phyloP scores from a whole-genome alignment of 805 yeast genomes.

The Lipomyces mesembrius region DNA sequence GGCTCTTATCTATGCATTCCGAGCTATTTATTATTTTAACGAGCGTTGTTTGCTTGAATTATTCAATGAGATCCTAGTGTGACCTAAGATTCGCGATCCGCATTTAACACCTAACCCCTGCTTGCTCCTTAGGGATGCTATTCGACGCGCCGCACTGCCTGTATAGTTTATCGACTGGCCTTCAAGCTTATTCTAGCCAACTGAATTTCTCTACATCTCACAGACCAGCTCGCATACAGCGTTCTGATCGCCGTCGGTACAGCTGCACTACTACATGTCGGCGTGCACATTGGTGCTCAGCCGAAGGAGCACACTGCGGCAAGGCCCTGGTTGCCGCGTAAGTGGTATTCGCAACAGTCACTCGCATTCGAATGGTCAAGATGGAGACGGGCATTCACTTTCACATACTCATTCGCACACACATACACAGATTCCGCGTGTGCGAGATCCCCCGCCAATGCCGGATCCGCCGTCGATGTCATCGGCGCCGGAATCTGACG shows the following conservation, averaged over 20 bases:
- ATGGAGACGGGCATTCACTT: conserved; percentile 9
- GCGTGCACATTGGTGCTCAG: neutral
- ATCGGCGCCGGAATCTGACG: neutral
- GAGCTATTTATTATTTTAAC: too few species aligned
- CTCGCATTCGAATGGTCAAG: conserved; percentile 23
- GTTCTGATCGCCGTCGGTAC: neutral
- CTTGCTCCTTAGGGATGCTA: too few species aligned
- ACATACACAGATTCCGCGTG: neutral
- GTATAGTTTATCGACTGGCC: too few species aligned
- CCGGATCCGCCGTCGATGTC: neutral
- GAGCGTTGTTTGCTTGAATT: too few species aligned
- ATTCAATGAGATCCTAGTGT: too few species aligned
- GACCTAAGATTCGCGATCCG: too few species aligned
- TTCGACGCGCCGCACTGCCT: too few species aligned
- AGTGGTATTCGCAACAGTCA: neutral
- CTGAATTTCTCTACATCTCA: too few species aligned
- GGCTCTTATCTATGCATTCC: too few species aligned
- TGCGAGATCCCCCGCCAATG: neutral
- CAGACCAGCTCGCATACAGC: neutral
- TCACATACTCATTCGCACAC: conserved; percentile 18
- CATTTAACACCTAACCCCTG: too few species aligned
- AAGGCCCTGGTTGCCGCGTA: conserved; percentile 1
- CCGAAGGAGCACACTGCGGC: neutral
- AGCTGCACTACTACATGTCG: neutral
- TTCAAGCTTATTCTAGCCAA: too few species aligned